These are phyloP conservation scores for Chlorella sp. DNA, from an alignment of 139 green algal species.

Conservation along the genomic window DNA sequence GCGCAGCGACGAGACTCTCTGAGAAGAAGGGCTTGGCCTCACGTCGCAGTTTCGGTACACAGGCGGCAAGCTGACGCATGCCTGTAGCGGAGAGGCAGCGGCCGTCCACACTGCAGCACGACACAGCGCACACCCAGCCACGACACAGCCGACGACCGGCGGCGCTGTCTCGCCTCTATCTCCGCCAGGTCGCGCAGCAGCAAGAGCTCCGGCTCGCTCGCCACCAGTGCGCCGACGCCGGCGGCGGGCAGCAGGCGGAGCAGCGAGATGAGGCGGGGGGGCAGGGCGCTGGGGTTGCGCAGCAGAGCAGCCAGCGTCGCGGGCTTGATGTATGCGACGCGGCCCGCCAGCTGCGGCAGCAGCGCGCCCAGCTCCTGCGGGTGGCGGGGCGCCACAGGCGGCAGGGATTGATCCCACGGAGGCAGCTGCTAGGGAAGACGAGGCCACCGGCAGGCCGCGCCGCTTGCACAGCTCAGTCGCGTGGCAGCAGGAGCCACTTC, in stretches of 20 bases:
- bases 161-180: background rate
- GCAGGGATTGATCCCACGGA: background rate
- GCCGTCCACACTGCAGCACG: no score
- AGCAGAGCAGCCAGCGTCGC: slow-evolving; percentile 31
- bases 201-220: slow-evolving; percentile 32
- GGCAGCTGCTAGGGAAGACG: background rate
- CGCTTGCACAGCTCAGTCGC: background rate
- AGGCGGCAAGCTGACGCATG: no score
- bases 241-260: slow-evolving; percentile 23
- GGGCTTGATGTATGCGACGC: slow-evolving; percentile 36
- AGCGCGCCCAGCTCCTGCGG: background rate
- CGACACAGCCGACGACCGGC: background rate
- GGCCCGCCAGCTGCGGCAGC: slow-evolving; percentile 9
- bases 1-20: background rate
- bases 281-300: slow-evolving; percentile 19
- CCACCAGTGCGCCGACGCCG: slow-evolving; percentile 23
- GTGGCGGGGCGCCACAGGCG: background rate
- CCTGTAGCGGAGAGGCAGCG: no score
- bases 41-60: background rate
- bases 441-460: background rate
- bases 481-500: background rate
- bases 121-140: background rate
- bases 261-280: slow-evolving; percentile 19
- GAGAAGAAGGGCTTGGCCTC: background rate
- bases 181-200: slow-evolving; percentile 8